Percentiles rank a stretch among this genome's conserved stretches.
Evolutionary conservation across 2,329 filamentous ascomycete species (phyloP).

Genomic region (Colletotrichum magnum): DNA sequence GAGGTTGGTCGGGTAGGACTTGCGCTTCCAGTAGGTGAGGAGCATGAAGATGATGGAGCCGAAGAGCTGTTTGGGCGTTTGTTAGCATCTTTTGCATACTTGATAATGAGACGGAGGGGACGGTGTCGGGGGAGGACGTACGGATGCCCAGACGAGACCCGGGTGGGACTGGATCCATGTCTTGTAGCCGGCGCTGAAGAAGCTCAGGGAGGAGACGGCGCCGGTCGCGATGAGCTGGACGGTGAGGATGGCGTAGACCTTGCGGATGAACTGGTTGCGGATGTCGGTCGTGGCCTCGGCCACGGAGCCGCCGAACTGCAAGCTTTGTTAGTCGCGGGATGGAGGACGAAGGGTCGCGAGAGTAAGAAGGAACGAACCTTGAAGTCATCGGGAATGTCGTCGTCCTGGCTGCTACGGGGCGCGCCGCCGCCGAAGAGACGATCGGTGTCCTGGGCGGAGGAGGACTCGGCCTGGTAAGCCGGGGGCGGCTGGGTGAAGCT

Average conservation of each 20-base stretch:
- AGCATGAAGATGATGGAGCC: conserved; percentile 88
- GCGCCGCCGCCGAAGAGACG: conserved; percentile 76
- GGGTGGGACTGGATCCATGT: conserved; percentile 87
- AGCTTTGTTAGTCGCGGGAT: conserved; percentile 17
- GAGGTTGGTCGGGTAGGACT: conserved; percentile 94
- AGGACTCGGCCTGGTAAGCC: conserved; percentile 73
- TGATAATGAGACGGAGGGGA: background rate
- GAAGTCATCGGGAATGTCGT: conserved; percentile 94
- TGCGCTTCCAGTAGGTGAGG: conserved; percentile 95
- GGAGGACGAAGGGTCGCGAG: background rate
- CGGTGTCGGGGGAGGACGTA: conserved; percentile 54
- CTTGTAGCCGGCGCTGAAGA: conserved; percentile 85
- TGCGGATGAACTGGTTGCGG: conserved; percentile 95
- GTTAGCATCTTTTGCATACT: conserved; percentile 39
- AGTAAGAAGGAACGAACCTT: conserved; percentile 69
- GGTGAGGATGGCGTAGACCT: conserved; percentile 99
- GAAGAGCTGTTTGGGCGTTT: conserved; percentile 68
- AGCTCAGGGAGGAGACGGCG: conserved; percentile 84
- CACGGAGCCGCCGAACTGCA: conserved; percentile 89
- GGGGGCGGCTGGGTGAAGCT: conserved; percentile 84
- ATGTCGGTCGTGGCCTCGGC: conserved; percentile 96
- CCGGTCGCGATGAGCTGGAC: conserved; percentile 91
- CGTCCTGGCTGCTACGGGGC: conserved; percentile 84
- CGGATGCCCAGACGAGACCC: conserved; percentile 88
- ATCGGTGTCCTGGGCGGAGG: conserved; percentile 66